These are phyloP conservation scores for Nothophoma quercina DNA, from an alignment of 2,329 filamentous ascomycete genomes.

Conservation along the genomic window DNA sequence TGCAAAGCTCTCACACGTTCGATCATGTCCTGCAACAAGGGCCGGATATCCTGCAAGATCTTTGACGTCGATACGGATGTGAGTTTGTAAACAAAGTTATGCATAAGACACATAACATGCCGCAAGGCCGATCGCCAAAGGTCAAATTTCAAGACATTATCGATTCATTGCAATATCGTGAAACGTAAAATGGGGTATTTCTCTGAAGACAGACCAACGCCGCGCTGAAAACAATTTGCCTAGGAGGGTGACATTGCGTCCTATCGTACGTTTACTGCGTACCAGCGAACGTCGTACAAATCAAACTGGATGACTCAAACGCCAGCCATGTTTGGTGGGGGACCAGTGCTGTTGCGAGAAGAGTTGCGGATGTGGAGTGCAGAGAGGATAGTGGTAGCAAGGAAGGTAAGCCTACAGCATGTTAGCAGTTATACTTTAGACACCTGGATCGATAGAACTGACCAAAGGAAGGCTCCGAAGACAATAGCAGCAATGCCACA, in stretches of 20 bases:
- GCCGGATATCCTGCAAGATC: no score
- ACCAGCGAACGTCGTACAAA: no score
- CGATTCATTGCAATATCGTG: neutral
- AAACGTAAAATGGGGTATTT: neutral
- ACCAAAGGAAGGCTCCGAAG: slow-evolving; percentile 73
- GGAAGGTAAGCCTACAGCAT: slow-evolving; percentile 58
- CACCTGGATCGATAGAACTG: slow-evolving; percentile 44
- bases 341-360: slow-evolving; percentile 39
- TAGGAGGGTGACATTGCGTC: no score
- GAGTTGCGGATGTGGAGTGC: slow-evolving; percentile 57
- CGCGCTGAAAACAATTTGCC: slow-evolving; percentile 11
- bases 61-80: no score
- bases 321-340: slow-evolving; percentile 49
- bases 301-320: slow-evolving; percentile 32
- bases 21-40: no score
- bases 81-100: no score
- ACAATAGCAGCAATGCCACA: slow-evolving; percentile 69
- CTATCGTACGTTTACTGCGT: no score
- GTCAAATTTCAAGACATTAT: neutral
- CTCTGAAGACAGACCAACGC: slow-evolving; percentile 4
- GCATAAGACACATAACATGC: no score
- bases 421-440: slow-evolving; percentile 17
- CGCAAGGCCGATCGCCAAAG: no score
- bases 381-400: slow-evolving; percentile 59
- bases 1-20: no score